phyloP scores from a whole-genome alignment of 495 filamentous ascomycete genomes.

The Penicillium subrubescens region DNA sequence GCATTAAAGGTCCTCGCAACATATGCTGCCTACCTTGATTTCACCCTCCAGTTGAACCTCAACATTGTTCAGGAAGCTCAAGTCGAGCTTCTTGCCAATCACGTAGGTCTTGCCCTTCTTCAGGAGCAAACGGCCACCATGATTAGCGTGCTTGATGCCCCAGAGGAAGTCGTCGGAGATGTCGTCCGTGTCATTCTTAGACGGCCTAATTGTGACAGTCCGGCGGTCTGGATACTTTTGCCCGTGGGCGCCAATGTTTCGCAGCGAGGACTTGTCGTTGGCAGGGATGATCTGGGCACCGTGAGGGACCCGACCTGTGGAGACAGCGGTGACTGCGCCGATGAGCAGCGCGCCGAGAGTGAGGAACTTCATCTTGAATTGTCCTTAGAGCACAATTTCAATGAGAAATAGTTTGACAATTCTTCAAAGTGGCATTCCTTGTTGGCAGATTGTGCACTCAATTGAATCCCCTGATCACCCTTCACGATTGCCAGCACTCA shows the following conservation, averaged over 20 bases:
- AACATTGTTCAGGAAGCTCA: conserved; percentile 58
- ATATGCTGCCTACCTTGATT: conserved; percentile 37
- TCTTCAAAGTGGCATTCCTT: not conserved
- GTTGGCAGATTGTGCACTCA: not conserved
- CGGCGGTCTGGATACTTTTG: conserved; percentile 41
- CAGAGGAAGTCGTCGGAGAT: conserved; percentile 54
- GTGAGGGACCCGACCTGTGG: conserved; percentile 20
- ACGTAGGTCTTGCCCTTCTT: conserved; percentile 55
- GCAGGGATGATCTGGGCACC: conserved; percentile 35
- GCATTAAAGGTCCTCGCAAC: not conserved
- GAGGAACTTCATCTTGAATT: conserved; percentile 29
- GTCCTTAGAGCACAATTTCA: not conserved
- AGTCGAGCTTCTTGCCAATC: conserved; percentile 57
- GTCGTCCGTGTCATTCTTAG: conserved; percentile 55
- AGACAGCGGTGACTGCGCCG: conserved; percentile 21
- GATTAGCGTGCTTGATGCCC: conserved; percentile 54
- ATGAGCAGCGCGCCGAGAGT: conserved; percentile 29
- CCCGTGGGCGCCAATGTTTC: conserved; percentile 31
- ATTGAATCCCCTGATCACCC: not conserved
- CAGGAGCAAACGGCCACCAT: conserved; percentile 53
- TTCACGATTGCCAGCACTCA: not conserved
- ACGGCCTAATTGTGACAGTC: conserved; percentile 52
- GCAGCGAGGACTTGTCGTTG: conserved; percentile 23
- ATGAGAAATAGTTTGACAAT: not conserved
- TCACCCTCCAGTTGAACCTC: conserved; percentile 59